These are phyloP conservation scores for Craterostigma plantagineum DNA, from an alignment of 257 asterid species.

Conservation along the genomic window DNA sequence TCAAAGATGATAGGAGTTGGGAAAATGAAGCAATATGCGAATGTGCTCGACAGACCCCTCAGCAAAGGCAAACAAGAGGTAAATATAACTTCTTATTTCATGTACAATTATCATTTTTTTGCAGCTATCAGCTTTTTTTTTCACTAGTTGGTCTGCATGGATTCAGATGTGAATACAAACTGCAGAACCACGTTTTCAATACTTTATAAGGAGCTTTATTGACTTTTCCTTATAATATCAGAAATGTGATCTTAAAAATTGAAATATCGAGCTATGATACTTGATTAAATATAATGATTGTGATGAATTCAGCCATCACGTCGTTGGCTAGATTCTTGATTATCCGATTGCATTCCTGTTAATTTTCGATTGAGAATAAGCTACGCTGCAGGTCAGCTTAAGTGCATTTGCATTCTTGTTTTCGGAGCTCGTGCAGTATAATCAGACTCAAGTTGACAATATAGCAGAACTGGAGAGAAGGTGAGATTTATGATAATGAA, in stretches of 20 bases:
- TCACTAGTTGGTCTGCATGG: no score
- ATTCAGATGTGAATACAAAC: no score
- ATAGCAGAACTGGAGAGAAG: conserved; percentile 63
- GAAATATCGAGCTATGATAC: no score
- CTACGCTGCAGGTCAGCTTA: conserved; percentile 47
- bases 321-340: no score
- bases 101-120: neutral
- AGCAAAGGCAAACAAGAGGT: conserved; percentile 99
- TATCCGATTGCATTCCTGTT: neutral
- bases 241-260: no score
- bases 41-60: conserved; percentile 74
- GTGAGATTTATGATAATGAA: conserved; percentile 11
- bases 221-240: no score
- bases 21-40: conserved; percentile 67
- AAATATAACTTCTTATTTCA: neutral
- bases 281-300: no score
- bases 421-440: conserved; percentile 89
- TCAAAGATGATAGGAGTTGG: conserved; percentile 62
- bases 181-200: no score
- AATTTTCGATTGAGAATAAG: neutral
- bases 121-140: neutral
- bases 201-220: no score
- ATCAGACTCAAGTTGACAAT: conserved; percentile 84
- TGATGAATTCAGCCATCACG: no score
- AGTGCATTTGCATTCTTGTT: conserved; percentile 84